Conservation (phyloP, 371 early-diverging fungal genomes). For the Choanephora cucurbitarum region DNA sequence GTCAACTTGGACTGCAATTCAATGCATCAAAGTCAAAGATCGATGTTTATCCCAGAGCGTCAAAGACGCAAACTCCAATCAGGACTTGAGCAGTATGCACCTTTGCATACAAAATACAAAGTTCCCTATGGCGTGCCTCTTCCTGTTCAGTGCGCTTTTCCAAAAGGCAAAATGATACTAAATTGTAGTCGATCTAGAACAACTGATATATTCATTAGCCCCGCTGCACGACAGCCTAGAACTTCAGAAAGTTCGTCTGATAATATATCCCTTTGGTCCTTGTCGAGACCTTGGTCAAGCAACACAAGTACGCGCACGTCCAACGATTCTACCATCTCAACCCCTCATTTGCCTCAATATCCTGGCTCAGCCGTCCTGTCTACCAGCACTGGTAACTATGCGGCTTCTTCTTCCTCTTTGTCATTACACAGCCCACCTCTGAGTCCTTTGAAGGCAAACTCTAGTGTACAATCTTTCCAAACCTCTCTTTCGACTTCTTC, state of each 20-base stretch:
- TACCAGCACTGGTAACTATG: slow-evolving; percentile 28
- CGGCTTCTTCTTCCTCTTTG: slow-evolving; percentile 29
- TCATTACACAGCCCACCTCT: slow-evolving; percentile 26
- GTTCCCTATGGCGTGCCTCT: slow-evolving; percentile 57
- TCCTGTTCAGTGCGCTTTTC: slow-evolving; percentile 59
- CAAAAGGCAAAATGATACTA: slow-evolving; percentile 56
- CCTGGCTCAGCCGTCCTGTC: slow-evolving; percentile 43
- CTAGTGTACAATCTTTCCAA: slow-evolving; percentile 19
- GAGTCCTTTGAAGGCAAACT: slow-evolving; percentile 21
- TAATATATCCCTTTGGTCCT: slow-evolving; percentile 34
- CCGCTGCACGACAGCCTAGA: slow-evolving; percentile 21
- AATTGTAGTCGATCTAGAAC: slow-evolving; percentile 50
- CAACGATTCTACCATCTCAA: slow-evolving; percentile 35
- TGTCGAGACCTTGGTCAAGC: slow-evolving; percentile 40
- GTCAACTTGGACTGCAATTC: slow-evolving; percentile 63
- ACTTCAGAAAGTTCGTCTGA: slow-evolving; percentile 34
- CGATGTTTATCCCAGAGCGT: slow-evolving; percentile 50
- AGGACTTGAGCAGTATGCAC: slow-evolving; percentile 57
- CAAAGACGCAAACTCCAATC: slow-evolving; percentile 58
- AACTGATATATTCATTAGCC: slow-evolving; percentile 32
- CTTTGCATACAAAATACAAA: slow-evolving; percentile 41
- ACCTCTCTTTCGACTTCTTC: slow-evolving; percentile 15
- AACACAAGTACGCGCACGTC: slow-evolving; percentile 35
- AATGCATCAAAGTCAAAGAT: slow-evolving; percentile 45
- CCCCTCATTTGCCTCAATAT: slow-evolving; percentile 31